A percentile compares a stretch with the other conserved stretches of the same genome.
These are phyloP conservation scores for Endothia cerciana DNA, from an alignment of 2,329 filamentous ascomycete genomes.

Conservation along the genomic window DNA sequence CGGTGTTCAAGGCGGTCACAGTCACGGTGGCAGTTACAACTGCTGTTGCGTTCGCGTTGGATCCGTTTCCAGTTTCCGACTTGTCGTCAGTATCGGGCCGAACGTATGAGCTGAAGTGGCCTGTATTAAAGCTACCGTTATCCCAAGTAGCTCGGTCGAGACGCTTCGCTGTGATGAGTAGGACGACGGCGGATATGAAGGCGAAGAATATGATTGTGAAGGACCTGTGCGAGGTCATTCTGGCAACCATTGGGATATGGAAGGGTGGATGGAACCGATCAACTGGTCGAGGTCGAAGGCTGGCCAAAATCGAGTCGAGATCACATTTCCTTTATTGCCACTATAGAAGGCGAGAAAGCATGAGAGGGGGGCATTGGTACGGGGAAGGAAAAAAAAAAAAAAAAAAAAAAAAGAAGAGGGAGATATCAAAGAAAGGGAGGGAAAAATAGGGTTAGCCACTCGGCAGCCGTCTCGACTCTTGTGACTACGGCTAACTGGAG, in stretches of 20 bases:
- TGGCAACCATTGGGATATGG: constrained; percentile 21
- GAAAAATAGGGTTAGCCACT: neutral
- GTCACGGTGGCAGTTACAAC: neutral
- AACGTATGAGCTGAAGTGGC: constrained; percentile 27
- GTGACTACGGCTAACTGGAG: neutral
- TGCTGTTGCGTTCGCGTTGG: neutral
- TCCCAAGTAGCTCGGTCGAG: constrained; percentile 38
- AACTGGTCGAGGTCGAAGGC: constrained; percentile 4
- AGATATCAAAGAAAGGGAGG: neutral
- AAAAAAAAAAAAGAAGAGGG: neutral
- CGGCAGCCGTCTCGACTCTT: neutral
- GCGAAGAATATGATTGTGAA: constrained; percentile 35
- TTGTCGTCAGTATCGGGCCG: neutral
- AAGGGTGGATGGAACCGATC: neutral
- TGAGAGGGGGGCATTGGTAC: neutral
- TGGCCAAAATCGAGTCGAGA: neutral
- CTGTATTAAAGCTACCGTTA: constrained; percentile 35
- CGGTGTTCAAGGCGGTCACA: neutral
- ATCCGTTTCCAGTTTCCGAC: neutral
- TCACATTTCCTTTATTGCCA: neutral
- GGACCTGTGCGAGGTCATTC: constrained; percentile 38
- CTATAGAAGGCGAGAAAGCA: neutral
- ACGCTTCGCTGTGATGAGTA: constrained; percentile 41
- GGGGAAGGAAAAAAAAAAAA: neutral
- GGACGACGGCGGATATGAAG: constrained; percentile 36